Conservation (phyloP, 1,284 basidiomycete genomes). For the Microbotryomycetes sp. region DNA sequence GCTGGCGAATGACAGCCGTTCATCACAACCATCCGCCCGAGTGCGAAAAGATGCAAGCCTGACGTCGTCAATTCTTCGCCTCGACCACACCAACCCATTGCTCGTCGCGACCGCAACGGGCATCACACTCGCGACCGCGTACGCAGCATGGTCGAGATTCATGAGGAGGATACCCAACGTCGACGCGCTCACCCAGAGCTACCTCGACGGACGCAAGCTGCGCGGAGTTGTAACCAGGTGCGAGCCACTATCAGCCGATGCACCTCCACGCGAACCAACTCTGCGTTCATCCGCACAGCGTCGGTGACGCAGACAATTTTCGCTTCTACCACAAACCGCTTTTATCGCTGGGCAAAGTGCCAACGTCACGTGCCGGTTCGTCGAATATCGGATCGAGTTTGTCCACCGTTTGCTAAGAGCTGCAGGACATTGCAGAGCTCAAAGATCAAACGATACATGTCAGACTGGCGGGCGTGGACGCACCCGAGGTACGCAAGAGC, state of each 20-base stretch:
- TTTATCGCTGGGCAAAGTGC: constrained; percentile 58
- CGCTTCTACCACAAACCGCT: constrained; percentile 66
- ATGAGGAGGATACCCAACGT: constrained; percentile 11
- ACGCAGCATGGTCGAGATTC: not conserved
- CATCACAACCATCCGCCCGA: no score
- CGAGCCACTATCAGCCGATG: not conserved
- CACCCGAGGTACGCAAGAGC: constrained; percentile 64
- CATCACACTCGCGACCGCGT: not conserved
- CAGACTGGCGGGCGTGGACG: constrained; percentile 78
- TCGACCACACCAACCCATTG: constrained; percentile 8
- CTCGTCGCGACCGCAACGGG: not conserved
- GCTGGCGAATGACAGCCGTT: no score
- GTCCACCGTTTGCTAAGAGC: not conserved
- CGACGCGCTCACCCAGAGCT: constrained; percentile 6
- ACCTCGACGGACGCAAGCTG: not conserved
- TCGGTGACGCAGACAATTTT: constrained; percentile 47
- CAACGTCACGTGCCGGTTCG: constrained; percentile 35
- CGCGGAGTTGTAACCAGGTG: constrained; percentile 7
- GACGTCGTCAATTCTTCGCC: not conserved
- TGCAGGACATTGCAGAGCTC: constrained; percentile 48
- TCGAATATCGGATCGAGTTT: not conserved
- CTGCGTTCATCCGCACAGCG: constrained; percentile 12
- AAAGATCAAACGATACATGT: constrained; percentile 72
- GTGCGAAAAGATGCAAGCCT: no score
- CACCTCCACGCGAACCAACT: no score